phyloP scores from a whole-genome alignment of 1,284 basidiomycete genomes.

The Schizophyllum amplum region DNA sequence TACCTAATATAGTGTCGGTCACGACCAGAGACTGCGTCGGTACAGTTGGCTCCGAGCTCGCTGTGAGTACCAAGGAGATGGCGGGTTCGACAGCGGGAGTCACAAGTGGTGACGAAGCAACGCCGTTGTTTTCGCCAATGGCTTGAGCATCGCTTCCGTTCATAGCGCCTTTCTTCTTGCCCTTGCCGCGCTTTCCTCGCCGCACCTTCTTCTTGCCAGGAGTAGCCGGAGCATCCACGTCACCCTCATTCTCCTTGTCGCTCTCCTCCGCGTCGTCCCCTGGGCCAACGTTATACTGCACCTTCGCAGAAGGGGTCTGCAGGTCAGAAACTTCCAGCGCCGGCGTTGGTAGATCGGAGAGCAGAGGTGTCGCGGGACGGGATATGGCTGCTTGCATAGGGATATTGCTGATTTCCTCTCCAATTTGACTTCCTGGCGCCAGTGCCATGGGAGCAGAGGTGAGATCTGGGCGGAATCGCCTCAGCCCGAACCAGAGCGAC shows the following conservation, averaged over 20 bases:
- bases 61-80: neutral
- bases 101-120: conserved; percentile 7
- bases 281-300: conserved; percentile 14
- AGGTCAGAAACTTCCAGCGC: neutral
- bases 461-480: conserved; percentile 1
- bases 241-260: conserved; percentile 48
- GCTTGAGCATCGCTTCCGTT: conserved; percentile 11
- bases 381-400: neutral
- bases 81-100: neutral
- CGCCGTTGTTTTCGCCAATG: conserved; percentile 5
- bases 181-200: conserved; percentile 36
- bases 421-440: neutral
- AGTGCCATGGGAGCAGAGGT: neutral
- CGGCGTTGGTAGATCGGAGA: neutral
- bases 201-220: conserved; percentile 37
- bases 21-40: conserved; percentile 44
- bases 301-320: neutral
- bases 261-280: conserved; percentile 43
- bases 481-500: conserved; percentile 13
- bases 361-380: neutral
- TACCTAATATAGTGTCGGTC: conserved; percentile 76
- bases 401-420: neutral
- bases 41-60: conserved; percentile 11
- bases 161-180: conserved; percentile 31
- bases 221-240: conserved; percentile 29